Evolutionary conservation across 768 basidiomycete genomes (phyloP), one percentile per base, ranked within the genome.

Genomic region (Boletus sensibilis): DNA sequence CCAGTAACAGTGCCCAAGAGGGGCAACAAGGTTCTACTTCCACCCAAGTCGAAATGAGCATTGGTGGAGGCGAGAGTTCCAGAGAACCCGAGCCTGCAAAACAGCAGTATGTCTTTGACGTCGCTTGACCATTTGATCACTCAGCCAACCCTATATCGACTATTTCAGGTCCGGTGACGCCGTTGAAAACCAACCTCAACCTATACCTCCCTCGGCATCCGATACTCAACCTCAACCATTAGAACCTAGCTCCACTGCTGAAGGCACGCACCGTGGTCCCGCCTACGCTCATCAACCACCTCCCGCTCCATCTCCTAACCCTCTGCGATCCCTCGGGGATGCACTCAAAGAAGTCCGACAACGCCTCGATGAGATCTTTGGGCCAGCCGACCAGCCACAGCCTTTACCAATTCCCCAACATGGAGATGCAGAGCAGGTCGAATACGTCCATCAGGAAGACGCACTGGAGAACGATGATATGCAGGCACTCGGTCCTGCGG

Each of bases 401-500:
- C 58, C 69, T 31, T 68, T 72, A 3, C 72, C 69, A 49, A 58
- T 66, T 20, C 75, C 76, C 40, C 75, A 80, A 37, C 68, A 74
- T 0, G 71, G 66, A 11, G 70, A 72, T 16, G 65, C 75, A 3
- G 74, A 81, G 9, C 82, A 85, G 61, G 70, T 97, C 14, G 92
- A 97, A 69, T 93, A 96, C 71, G 56, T 55, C 2, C 62, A 61
- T 73, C 90, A 39, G 79, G 79, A 53, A 82, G 61, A 89, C 2
- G 86, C 86, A 38, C 86, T 88, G 46, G 77, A 74, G 29, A 84
- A 82, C 57, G 75, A 87, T 52, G 82, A 87, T 34, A 90, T 90
- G 84, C 93, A 96, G 72, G 93, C 94, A 1, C 81, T 98, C 21
- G 96, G 93, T 7, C 85, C 92, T 1, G 88, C 95, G 3, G 85